Percentiles rank a stretch among this genome's conserved stretches.
phyloP scores from a whole-genome alignment of 1,139 yeast genomes.

The Pneumocystis oryctolagi region DNA sequence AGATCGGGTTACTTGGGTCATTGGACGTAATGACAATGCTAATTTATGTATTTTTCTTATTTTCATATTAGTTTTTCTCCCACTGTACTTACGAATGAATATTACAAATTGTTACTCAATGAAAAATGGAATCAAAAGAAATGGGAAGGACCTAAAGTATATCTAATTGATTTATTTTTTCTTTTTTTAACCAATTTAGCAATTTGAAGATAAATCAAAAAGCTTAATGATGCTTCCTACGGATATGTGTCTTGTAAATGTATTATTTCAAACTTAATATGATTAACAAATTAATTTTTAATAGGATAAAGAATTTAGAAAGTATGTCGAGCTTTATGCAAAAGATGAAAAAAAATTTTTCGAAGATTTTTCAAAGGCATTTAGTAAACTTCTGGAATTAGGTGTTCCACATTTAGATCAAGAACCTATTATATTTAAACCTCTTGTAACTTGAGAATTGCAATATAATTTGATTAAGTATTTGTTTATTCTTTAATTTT shows the following conservation, averaged over 20 bases:
- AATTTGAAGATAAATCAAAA: constrained; percentile 55
- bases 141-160: constrained; percentile 29
- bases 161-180: constrained; percentile 43
- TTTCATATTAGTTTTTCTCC: constrained; percentile 39
- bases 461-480: not conserved
- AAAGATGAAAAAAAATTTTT: constrained; percentile 37
- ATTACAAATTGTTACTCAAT: constrained; percentile 50
- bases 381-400: constrained; percentile 42
- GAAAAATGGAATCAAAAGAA: constrained; percentile 63
- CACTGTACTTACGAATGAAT: constrained; percentile 45
- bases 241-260: constrained; percentile 38
- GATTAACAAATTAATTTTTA: not conserved
- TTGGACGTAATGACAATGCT: constrained; percentile 41
- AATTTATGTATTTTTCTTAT: not conserved
- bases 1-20: constrained; percentile 71
- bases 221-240: constrained; percentile 53
- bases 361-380: constrained; percentile 39
- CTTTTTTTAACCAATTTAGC: constrained; percentile 26
- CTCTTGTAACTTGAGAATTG: not conserved
- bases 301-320: constrained; percentile 32
- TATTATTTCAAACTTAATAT: not conserved
- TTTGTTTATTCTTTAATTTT: not conserved
- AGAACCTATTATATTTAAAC: not conserved
- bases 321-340: constrained; percentile 42
- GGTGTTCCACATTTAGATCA: constrained; percentile 24